Evolutionary conservation across 1,284 basidiomycete genomes (phyloP).

Genomic region (Quambalaria eucalypti): DNA sequence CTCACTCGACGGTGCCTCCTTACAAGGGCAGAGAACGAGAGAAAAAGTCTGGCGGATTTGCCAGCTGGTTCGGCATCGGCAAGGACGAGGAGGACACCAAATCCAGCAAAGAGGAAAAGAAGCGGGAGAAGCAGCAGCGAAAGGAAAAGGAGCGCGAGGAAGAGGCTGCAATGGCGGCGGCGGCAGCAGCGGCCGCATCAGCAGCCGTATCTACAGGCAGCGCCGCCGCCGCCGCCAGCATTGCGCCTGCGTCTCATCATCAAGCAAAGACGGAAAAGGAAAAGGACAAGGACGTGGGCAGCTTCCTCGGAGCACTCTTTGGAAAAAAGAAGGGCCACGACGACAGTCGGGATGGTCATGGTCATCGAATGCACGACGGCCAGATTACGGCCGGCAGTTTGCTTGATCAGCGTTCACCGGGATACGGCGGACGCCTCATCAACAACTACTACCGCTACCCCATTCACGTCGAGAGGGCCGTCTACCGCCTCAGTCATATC

Average conservation of each 20-base stretch:
- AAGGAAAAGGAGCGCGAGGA: slow-evolving; percentile 20
- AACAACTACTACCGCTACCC: slow-evolving; percentile 70
- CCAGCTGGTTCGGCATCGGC: slow-evolving; percentile 41
- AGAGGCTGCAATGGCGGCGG: neutral
- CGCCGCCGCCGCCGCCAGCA: neutral
- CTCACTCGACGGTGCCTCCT: slow-evolving; percentile 3
- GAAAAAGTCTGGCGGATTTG: slow-evolving; percentile 33
- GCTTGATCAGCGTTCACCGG: slow-evolving; percentile 19
- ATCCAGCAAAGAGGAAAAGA: slow-evolving; percentile 21
- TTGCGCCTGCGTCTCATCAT: no score
- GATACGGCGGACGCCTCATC: neutral
- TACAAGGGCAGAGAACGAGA: slow-evolving; percentile 29
- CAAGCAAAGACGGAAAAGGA: slow-evolving; percentile 9
- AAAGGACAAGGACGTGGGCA: slow-evolving; percentile 29
- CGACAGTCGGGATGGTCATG: slow-evolving; percentile 1
- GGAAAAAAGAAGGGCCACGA: slow-evolving; percentile 37
- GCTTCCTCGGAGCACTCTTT: slow-evolving; percentile 37
- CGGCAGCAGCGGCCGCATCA: no score
- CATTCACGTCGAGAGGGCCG: slow-evolving; percentile 93
- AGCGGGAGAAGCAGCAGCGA: slow-evolving; percentile 25
- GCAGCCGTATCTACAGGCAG: neutral
- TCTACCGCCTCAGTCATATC: slow-evolving; percentile 93
- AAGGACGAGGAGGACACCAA: slow-evolving; percentile 40
- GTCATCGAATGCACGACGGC: slow-evolving; percentile 10
- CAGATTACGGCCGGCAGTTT: slow-evolving; percentile 33